Percentiles rank a stretch among this genome's conserved stretches.
These are phyloP conservation scores for Pythium brachiatum DNA, from an alignment of 352 stramenopile species.

Conservation along the genomic window DNA sequence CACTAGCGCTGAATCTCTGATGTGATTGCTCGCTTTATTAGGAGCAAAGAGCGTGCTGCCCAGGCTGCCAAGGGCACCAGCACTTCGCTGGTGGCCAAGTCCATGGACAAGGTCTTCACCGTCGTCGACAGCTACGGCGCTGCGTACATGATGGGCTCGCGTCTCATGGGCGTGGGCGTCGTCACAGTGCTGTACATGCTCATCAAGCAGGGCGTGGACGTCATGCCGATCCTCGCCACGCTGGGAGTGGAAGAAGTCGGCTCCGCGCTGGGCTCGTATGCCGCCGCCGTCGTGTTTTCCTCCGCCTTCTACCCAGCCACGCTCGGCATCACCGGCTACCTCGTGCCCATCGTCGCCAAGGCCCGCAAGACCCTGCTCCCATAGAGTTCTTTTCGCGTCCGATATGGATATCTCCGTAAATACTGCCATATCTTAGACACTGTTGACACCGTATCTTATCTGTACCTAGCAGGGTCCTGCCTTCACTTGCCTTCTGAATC, in stretches of 20 bases:
- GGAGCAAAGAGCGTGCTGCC: conserved; percentile 7
- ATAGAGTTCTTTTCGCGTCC: conserved; percentile 12
- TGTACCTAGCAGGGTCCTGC: no score
- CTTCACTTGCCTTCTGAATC: conserved; percentile 9
- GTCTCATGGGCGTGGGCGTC: conserved; percentile 71
- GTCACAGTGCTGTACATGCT: conserved; percentile 69
- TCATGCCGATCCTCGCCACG: conserved; percentile 72
- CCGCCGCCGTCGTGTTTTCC: conserved; percentile 73
- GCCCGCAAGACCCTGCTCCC: conserved; percentile 43
- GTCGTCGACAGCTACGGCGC: conserved; percentile 87
- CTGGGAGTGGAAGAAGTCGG: conserved; percentile 70
- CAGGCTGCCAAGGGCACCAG: background rate
- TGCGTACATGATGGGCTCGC: conserved; percentile 87
- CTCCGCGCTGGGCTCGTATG: conserved; percentile 71
- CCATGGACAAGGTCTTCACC: conserved; percentile 65
- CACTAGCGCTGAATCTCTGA: no score
- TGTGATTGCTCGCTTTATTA: background rate
- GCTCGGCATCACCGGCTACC: conserved; percentile 68
- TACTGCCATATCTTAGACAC: background rate
- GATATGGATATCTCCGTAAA: background rate
- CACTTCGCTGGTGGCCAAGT: conserved; percentile 49
- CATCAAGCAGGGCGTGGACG: conserved; percentile 82
- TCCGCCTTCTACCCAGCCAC: conserved; percentile 81
- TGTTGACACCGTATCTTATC: no score
- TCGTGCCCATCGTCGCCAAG: conserved; percentile 71